These are phyloP conservation scores for Trichoderma parareesei DNA, from an alignment of 495 filamentous ascomycete species.

Conservation along the genomic window DNA sequence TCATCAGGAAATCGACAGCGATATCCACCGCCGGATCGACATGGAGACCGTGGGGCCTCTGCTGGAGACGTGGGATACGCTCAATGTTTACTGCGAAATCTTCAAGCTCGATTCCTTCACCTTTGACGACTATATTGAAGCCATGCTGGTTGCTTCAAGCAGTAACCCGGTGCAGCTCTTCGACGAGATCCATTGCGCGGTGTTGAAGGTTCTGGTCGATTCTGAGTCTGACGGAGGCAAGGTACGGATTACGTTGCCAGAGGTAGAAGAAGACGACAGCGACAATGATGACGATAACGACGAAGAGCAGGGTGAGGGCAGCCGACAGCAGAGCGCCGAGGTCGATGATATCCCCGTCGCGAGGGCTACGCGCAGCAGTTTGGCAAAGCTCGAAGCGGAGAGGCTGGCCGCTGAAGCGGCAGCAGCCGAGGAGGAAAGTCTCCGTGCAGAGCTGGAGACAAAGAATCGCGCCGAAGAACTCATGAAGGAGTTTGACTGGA, in stretches of 20 bases:
- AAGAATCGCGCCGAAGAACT: constrained; percentile 77
- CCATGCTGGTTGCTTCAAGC: constrained; percentile 69
- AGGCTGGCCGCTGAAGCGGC: constrained; percentile 47
- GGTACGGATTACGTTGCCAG: constrained; percentile 68
- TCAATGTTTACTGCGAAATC: constrained; percentile 93
- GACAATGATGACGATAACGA: constrained; percentile 54
- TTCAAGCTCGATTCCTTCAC: constrained; percentile 94
- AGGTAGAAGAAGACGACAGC: constrained; percentile 60
- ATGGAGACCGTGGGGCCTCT: constrained; percentile 75
- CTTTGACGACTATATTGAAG: constrained; percentile 90
- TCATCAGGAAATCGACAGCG: constrained; percentile 23
- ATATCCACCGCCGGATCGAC: constrained; percentile 48
- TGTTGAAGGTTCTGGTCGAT: constrained; percentile 80
- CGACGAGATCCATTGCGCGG: constrained; percentile 82
- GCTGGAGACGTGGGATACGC: constrained; percentile 87
- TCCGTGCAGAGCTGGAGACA: constrained; percentile 30
- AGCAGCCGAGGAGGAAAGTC: constrained; percentile 35
- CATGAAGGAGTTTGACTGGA: constrained; percentile 66
- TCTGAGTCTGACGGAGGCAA: constrained; percentile 67
- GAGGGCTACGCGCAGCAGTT: constrained; percentile 74
- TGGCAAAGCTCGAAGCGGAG: constrained; percentile 72
- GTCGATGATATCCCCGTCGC: constrained; percentile 54
- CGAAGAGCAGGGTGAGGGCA: constrained; percentile 49
- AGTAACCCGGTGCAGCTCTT: constrained; percentile 81
- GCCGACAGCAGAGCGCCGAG: constrained; percentile 36